Base-by-base conservation (phyloP, 805 yeast genomes). In the Priceomyces medius region DNA sequence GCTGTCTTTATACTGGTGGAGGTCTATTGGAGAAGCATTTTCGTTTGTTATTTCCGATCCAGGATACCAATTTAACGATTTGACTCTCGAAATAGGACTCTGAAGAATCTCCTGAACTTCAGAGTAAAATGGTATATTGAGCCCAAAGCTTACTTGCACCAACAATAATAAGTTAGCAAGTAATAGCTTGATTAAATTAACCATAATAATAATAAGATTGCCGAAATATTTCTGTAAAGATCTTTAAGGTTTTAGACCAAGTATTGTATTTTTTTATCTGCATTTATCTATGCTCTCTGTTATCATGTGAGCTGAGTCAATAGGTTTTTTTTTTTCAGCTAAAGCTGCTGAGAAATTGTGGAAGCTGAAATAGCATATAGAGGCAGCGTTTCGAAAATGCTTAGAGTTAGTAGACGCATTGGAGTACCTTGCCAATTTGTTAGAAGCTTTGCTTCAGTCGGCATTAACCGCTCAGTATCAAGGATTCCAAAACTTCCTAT, bases 1-100 rank as follows among this genome's bases (percentile, higher is more conserved):
- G 23, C 76, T 68, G 21, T 59, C 64, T 19, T 53, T 53, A 48
- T 77, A 78, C 32, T 65, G 69, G 0, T 48, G 21, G 35, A 77
- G 58, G 46, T 72, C 61, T 8, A 74, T 59, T 4, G 77, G 77
- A 54, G 58, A 61, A 7, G 60, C 53, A 1, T 51, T 55, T 13
- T 42, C 40, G 1, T 53, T 12, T 4, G 12, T 26, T 10, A 26
- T 8, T n/a, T 26, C n/a, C 7, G 14, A 5, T 26, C 29, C 29
- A 10, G 9, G 7, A 4, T 26, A 12, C 35, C 20, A 32, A 32
- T 19, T 13, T 32, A 10, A 10, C 12, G 19, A 32, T 6, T 32
- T 18, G 7, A 14, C 23, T 19, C 23, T 31, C 8, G 9, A 13
- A n/a, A 16, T 12, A 12, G 26, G 13, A 20, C 23, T 10, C 18